These are phyloP conservation scores for Panicum miliaceum DNA, from an alignment of 176 grass and related monocot genomes.

Conservation along the genomic window DNA sequence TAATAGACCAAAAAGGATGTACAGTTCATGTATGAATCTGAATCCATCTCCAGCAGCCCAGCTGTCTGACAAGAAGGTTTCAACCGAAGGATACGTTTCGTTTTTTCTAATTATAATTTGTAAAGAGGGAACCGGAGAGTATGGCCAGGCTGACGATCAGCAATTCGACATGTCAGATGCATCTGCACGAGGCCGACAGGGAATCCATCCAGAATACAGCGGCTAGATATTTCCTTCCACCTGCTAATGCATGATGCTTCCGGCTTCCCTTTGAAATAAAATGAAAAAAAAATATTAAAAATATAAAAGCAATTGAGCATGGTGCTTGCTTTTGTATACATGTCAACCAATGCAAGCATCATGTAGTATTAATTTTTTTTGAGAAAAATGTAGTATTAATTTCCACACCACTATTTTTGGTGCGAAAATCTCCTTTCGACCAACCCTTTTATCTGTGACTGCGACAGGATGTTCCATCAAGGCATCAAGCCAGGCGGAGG, in stretches of 20 bases:
- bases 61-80: slow-evolving; percentile 25
- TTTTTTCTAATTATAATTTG: neutral
- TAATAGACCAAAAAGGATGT: neutral
- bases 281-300: neutral
- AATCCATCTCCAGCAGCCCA: slow-evolving; percentile 13
- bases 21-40: neutral
- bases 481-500: neutral
- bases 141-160: neutral
- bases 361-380: neutral
- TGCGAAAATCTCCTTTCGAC: neutral
- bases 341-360: neutral
- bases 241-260: neutral
- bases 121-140: neutral
- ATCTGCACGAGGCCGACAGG: slow-evolving; percentile 42
- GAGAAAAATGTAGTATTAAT: neutral
- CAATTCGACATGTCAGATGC: slow-evolving; percentile 1
- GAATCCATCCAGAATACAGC: slow-evolving; percentile 43
- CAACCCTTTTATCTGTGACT: neutral
- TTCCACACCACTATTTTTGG: neutral
- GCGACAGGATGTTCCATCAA: slow-evolving; percentile 10
- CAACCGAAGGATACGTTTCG: neutral
- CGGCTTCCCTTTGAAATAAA: neutral
- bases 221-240: slow-evolving; percentile 9
- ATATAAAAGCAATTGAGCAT: neutral
- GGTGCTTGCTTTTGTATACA: neutral